Conservation (phyloP, 2,329 filamentous ascomycete genomes). For the Ophiostoma perfectum region DNA sequence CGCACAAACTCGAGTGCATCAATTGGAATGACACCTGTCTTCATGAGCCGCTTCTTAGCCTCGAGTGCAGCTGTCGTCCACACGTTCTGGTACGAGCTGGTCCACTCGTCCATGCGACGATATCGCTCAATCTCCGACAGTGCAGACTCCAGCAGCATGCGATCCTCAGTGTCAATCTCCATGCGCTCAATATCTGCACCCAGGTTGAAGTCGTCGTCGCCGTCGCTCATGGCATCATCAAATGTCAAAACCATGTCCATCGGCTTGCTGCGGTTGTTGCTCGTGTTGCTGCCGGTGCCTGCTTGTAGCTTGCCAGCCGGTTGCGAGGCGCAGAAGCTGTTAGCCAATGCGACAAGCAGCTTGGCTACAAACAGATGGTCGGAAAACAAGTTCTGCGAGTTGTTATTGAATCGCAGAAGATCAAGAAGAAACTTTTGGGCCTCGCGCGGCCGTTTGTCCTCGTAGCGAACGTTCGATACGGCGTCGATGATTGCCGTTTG, state of each 20-base stretch:
- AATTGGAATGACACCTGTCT: conserved; percentile 53
- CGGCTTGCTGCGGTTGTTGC: conserved; percentile 16
- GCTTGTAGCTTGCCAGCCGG: not conserved
- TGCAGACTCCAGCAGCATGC: conserved; percentile 47
- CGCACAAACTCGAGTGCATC: conserved; percentile 54
- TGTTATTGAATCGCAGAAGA: conserved; percentile 89
- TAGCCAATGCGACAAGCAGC: conserved; percentile 60
- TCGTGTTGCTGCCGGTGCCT: not conserved
- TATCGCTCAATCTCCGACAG: conserved; percentile 62
- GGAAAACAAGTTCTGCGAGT: conserved; percentile 80
- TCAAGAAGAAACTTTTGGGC: conserved; percentile 83
- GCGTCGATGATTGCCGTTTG: conserved; percentile 78
- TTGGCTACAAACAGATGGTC: conserved; percentile 85
- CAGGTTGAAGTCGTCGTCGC: conserved; percentile 28
- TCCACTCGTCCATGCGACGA: conserved; percentile 63
- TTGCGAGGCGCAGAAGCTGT: conserved; percentile 47
- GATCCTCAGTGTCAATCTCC: conserved; percentile 32
- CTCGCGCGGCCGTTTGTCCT: conserved; percentile 70
- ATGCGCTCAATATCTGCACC: conserved; percentile 41
- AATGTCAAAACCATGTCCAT: conserved; percentile 35
- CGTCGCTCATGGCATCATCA: conserved; percentile 30
- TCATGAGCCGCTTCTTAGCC: conserved; percentile 59
- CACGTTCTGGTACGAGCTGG: conserved; percentile 61
- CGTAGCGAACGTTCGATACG: conserved; percentile 71
- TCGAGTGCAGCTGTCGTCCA: conserved; percentile 59